A percentile compares a stretch with the other conserved stretches of the same genome.
Conservation (phyloP, 2,329 filamentous ascomycete genomes). For the Botrytis fragariae region DNA sequence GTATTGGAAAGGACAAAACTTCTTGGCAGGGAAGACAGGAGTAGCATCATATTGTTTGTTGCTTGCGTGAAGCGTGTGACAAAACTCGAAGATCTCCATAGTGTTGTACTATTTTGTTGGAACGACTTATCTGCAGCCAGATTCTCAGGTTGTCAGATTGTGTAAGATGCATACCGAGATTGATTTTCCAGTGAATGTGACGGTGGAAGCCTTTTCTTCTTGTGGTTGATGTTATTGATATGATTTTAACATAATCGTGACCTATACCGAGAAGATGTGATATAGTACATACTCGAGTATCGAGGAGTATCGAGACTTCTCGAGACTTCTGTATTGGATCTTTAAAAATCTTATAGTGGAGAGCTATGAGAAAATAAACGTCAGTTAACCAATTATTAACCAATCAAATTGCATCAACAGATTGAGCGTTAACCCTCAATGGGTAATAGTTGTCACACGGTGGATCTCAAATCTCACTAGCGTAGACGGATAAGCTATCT, state of each 20-base stretch:
- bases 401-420: not conserved
- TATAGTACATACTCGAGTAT: not conserved
- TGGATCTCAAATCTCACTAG: conserved; percentile 6
- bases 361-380: not conserved
- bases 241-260: not conserved
- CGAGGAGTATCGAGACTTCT: not conserved
- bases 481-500: conserved; percentile 29
- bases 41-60: not conserved
- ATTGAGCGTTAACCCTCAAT: not conserved
- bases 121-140: not conserved
- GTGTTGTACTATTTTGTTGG: not conserved
- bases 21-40: not conserved
- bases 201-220: not conserved
- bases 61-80: not conserved
- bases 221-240: not conserved
- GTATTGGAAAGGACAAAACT: conserved; percentile 26
- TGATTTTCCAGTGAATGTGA: not conserved
- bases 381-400: not conserved
- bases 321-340: not conserved
- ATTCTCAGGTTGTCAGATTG: not conserved
- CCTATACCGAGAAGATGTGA: not conserved
- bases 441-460: not conserved
- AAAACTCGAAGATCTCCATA: not conserved
- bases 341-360: not conserved
- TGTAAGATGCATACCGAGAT: not conserved